A percentile compares a stretch with the other conserved stretches of the same genome.
Conservation (phyloP, 768 basidiomycete species). For the Coprinopsis strossmayeri region DNA sequence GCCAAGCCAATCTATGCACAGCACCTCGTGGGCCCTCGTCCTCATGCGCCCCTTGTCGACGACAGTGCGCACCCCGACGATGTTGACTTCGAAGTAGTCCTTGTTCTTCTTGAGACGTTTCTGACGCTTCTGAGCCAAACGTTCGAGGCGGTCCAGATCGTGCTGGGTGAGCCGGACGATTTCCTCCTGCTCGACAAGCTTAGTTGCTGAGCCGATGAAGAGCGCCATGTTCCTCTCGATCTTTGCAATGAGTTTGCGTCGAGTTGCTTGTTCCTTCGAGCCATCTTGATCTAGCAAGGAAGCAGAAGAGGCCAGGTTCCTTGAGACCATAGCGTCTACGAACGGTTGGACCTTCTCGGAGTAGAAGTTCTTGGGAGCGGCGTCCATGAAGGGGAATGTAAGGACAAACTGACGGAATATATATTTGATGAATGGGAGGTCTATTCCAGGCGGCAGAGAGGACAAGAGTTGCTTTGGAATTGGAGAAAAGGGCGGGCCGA, state of each 20-base stretch:
- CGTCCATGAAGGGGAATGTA: conserved; percentile 90
- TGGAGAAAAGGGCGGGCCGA: conserved; percentile 83
- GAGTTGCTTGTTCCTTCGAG: conserved; percentile 45
- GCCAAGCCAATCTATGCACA: conserved; percentile 16
- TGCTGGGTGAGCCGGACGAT: conserved; percentile 83
- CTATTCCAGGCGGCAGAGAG: conserved; percentile 36
- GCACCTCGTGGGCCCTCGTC: conserved; percentile 81
- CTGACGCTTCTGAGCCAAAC: conserved; percentile 57
- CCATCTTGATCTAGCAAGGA: conserved; percentile 45
- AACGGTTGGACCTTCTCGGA: conserved; percentile 94
- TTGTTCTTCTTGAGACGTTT: conserved; percentile 38
- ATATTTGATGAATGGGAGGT: conserved; percentile 85
- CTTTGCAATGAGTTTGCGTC: conserved; percentile 66
- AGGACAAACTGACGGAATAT: conserved; percentile 90
- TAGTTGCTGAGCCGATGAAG: conserved; percentile 76
- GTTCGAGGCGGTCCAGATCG: conserved; percentile 77
- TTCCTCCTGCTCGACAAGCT: conserved; percentile 79
- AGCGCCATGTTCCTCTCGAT: conserved; percentile 81
- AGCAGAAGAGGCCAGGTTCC: conserved; percentile 63
- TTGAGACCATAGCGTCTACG: conserved; percentile 71
- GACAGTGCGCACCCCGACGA: conserved; percentile 81
- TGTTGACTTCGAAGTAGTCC: conserved; percentile 81
- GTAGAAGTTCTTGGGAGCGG: conserved; percentile 89
- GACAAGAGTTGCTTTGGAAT: conserved; percentile 41
- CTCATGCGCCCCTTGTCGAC: conserved; percentile 81